These are phyloP conservation scores for Blastocystis sp. DNA, from an alignment of 352 stramenopile genomes.

Conservation along the genomic window DNA sequence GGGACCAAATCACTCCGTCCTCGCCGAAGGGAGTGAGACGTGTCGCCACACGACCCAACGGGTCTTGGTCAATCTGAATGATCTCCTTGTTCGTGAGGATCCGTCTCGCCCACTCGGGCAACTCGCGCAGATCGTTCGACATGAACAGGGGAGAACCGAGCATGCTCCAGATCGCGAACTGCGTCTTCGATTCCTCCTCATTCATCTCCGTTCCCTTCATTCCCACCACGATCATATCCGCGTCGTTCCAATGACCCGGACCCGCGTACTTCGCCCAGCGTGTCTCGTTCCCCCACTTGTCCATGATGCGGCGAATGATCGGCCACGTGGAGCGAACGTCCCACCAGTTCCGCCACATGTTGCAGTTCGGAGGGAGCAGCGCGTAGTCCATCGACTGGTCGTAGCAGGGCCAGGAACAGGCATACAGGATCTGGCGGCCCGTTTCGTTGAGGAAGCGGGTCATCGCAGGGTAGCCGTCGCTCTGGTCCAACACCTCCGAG, in stretches of 20 bases:
- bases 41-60: conserved; percentile 68
- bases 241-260: conserved; percentile 71
- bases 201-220: conserved; percentile 7
- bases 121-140: conserved; percentile 70
- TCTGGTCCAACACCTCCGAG: conserved; percentile 66
- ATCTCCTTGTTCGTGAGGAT: conserved; percentile 72
- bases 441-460: conserved; percentile 65
- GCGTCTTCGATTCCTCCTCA: conserved; percentile 62
- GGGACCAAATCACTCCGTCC: conserved; percentile 15
- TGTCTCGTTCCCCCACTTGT: conserved; percentile 68
- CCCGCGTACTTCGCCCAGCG: conserved; percentile 66
- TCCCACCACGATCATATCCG: conserved; percentile 71
- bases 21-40: neutral
- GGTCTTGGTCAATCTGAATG: conserved; percentile 72
- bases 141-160: conserved; percentile 71
- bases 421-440: conserved; percentile 71
- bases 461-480: conserved; percentile 67
- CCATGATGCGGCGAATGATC: conserved; percentile 70
- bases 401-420: conserved; percentile 71
- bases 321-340: conserved; percentile 71
- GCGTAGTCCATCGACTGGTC: conserved; percentile 62
- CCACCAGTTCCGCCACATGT: conserved; percentile 72
- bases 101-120: conserved; percentile 66
- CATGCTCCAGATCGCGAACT: conserved; percentile 72
- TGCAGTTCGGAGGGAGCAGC: conserved; percentile 70